Evolutionary conservation across 352 stramenopile species (phyloP).

Genomic region (Phytopythium litorale): DNA sequence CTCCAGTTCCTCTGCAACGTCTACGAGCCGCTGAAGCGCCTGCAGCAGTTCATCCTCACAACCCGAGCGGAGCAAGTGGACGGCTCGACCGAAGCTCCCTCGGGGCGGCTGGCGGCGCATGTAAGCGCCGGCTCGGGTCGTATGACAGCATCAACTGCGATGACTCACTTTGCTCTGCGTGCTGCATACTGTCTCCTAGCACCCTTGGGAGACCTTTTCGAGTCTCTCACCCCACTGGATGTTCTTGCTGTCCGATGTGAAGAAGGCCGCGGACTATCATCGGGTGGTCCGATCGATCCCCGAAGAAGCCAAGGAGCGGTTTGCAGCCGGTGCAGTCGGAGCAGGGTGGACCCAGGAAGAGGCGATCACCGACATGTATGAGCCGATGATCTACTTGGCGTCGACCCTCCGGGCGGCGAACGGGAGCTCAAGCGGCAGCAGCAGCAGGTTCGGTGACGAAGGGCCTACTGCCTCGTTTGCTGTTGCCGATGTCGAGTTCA

Average conservation of each 20-base stretch:
- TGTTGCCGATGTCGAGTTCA: slow-evolving; percentile 82
- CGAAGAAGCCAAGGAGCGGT: slow-evolving; percentile 38
- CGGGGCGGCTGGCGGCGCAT: neutral
- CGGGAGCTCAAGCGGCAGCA: neutral
- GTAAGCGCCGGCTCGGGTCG: neutral
- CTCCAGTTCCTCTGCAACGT: slow-evolving; percentile 72
- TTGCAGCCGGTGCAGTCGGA: slow-evolving; percentile 27
- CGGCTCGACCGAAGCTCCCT: neutral
- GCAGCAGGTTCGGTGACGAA: neutral
- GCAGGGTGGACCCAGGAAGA: slow-evolving; percentile 26
- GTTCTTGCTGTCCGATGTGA: slow-evolving; percentile 35
- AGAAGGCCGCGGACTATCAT: slow-evolving; percentile 41
- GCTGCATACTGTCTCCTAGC: slow-evolving; percentile 24
- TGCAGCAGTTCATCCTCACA: slow-evolving; percentile 48
- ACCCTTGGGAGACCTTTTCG: slow-evolving; percentile 86
- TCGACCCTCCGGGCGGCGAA: slow-evolving; percentile 4
- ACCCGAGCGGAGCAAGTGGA: neutral
- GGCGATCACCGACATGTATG: slow-evolving; percentile 58
- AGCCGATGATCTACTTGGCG: slow-evolving; percentile 81
- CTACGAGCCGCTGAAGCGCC: slow-evolving; percentile 51
- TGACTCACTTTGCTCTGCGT: neutral
- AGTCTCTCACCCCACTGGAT: slow-evolving; percentile 68
- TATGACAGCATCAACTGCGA: neutral
- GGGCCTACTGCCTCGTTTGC: slow-evolving; percentile 16
- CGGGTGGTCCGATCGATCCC: slow-evolving; percentile 45